Evolutionary conservation across 495 filamentous ascomycete species (phyloP), one percentile per base, ranked within the genome.

Genomic region (Penicillium riverlandense): DNA sequence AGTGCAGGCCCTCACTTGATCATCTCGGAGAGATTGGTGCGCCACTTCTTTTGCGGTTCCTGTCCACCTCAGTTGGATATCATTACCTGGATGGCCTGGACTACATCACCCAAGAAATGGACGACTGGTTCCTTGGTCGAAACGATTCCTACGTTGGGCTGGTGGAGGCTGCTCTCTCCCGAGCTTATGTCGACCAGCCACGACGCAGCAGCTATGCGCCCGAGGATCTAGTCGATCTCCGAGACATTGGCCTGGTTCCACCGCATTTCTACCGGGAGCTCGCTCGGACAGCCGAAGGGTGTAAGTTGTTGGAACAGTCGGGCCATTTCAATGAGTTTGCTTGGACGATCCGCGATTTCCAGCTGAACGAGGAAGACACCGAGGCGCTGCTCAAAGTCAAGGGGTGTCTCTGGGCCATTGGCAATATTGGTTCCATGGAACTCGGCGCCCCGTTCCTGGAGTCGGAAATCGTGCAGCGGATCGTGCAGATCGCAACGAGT

Each of bases 61-160:
- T 98, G 41, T 96, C 90, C 3, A 96, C 94, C 0, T 94, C 88
- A 0, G 86, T 96, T 29, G 92, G 92, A 6, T 98, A 98, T 51
- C 90, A 97, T 65, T 98, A 98, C 63, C 71, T 98, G 4, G 88
- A 98, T 62, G 92, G 89, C 7, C 74, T 98, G 12, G 92, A 98
- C 63, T 98, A 98, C 53, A 98, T 98, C 58, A 92, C 88, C 34
- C 89, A 92, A 53, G 94, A 97, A 58, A 98, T 98, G 92, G 92
- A 98, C 57, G 92, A 97, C 62, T 98, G 92, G 92, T 98, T 96
- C 58, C 78, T 87, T 31, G 92, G 94, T 30, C 82, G 92, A 28
- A 98, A 98, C 56, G 91, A 97, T 62, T 82, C 79, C 34, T 98
- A 98, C 61, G 92, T 98, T 38, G 75, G 82, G 16, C 76, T 96